Evolutionary conservation across 768 basidiomycete genomes (phyloP).

Genomic region (Lentinus brumalis): DNA sequence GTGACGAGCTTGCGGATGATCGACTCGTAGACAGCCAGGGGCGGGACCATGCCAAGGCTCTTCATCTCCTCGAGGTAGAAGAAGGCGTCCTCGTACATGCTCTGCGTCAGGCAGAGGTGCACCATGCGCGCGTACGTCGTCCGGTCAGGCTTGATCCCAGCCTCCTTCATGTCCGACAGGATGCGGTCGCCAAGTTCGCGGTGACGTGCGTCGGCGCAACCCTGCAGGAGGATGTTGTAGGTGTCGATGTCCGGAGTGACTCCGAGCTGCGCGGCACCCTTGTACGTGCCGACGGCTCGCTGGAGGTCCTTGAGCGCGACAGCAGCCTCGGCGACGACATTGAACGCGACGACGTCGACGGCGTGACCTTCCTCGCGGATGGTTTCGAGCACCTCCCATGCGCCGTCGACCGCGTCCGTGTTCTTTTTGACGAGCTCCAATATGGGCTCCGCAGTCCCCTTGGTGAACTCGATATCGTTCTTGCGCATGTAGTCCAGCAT

Average conservation of each 20-base stretch:
- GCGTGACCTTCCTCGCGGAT: slow-evolving; percentile 52
- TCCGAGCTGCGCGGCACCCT: slow-evolving; percentile 55
- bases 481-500: slow-evolving; percentile 62
- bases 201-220: slow-evolving; percentile 60
- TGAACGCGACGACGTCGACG: slow-evolving; percentile 62
- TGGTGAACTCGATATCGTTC: slow-evolving; percentile 49
- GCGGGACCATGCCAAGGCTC: slow-evolving; percentile 54
- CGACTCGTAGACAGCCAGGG: slow-evolving; percentile 54
- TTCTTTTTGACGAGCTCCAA: slow-evolving; percentile 47
- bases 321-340: slow-evolving; percentile 67
- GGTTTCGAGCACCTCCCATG: slow-evolving; percentile 66
- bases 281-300: slow-evolving; percentile 78
- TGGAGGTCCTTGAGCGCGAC: slow-evolving; percentile 65
- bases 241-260: slow-evolving; percentile 62
- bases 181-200: slow-evolving; percentile 69
- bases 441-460: slow-evolving; percentile 57
- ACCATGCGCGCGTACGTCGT: slow-evolving; percentile 71
- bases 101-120: slow-evolving; percentile 66
- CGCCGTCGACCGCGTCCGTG: slow-evolving; percentile 58
- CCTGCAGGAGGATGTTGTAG: slow-evolving; percentile 69
- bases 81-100: slow-evolving; percentile 83
- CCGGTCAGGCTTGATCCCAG: slow-evolving; percentile 54
- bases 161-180: slow-evolving; percentile 64
- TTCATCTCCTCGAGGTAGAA: slow-evolving; percentile 92
- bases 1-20: slow-evolving; percentile 60